These are phyloP conservation scores for Diplogelasinospora grovesii DNA, from an alignment of 495 filamentous ascomycete species.

Conservation along the genomic window DNA sequence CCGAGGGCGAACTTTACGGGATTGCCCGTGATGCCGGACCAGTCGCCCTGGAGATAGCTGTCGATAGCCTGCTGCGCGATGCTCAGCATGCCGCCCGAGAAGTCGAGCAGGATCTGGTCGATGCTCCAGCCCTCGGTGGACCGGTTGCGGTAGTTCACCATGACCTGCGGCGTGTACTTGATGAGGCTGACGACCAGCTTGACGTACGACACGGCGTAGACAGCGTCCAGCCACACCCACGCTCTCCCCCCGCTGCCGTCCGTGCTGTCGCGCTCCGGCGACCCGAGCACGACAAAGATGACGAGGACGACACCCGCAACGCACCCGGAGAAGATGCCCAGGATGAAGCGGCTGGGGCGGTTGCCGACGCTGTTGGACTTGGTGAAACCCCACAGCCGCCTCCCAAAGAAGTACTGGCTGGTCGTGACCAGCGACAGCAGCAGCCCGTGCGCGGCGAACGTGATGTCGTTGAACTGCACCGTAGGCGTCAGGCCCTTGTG, in stretches of 20 bases:
- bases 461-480: conserved; percentile 83
- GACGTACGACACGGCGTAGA: conserved; percentile 76
- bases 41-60: conserved; percentile 75
- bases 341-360: conserved; percentile 56
- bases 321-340: conserved; percentile 61
- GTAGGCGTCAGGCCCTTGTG: conserved; percentile 68
- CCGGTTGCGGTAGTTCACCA: conserved; percentile 71
- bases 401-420: conserved; percentile 66
- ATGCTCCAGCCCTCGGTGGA: conserved; percentile 89
- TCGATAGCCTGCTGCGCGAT: conserved; percentile 78
- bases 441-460: conserved; percentile 73
- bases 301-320: conserved; percentile 51
- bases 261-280: conserved; percentile 42
- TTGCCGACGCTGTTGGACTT: conserved; percentile 40
- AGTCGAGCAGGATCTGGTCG: conserved; percentile 74
- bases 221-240: conserved; percentile 44
- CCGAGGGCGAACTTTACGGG: conserved; percentile 82
- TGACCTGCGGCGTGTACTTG: conserved; percentile 87
- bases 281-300: conserved; percentile 48
- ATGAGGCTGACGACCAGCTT: conserved; percentile 84
- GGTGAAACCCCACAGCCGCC: conserved; percentile 69
- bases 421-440: conserved; percentile 59
- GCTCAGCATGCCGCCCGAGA: conserved; percentile 74
- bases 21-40: conserved; percentile 86
- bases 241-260: conserved; percentile 7